A percentile compares a stretch with the other conserved stretches of the same genome.
These are phyloP conservation scores for Candida railenensis DNA, from an alignment of 805 yeast genomes.

Conservation along the genomic window DNA sequence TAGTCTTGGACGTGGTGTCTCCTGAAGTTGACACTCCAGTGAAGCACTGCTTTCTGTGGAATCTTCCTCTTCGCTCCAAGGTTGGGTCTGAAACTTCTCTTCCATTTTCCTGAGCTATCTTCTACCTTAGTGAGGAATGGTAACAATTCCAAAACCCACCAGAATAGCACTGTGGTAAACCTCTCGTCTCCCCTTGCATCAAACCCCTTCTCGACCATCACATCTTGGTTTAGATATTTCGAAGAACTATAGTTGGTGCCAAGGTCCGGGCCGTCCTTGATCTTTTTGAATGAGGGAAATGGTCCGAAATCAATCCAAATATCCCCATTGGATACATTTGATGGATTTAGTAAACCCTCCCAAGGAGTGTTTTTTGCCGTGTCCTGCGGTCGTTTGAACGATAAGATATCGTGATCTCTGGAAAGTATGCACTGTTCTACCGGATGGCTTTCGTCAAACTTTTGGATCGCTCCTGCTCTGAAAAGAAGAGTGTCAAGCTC, in stretches of 20 bases:
- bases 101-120: conserved; percentile 49
- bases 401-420: conserved; percentile 51
- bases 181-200: conserved; percentile 40
- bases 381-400: conserved; percentile 10
- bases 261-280: background rate
- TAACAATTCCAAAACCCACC: conserved; percentile 67
- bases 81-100: conserved; percentile 50
- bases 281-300: background rate
- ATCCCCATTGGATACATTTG: background rate
- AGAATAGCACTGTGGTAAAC: conserved; percentile 28
- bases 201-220: conserved; percentile 13
- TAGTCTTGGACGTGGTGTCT: conserved; percentile 46
- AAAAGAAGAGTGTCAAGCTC: conserved; percentile 49
- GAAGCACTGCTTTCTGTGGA: conserved; percentile 48
- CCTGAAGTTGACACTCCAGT: conserved; percentile 67
- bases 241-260: too few species aligned
- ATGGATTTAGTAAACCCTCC: background rate
- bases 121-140: conserved; percentile 57
- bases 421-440: conserved; percentile 44
- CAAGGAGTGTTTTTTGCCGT: background rate
- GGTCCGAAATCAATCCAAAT: background rate
- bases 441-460: conserved; percentile 40
- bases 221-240: background rate
- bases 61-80: conserved; percentile 52
- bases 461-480: conserved; percentile 36